phyloP scores from a whole-genome alignment of 2,329 filamentous ascomycete genomes.

The Orbilia javanica region DNA sequence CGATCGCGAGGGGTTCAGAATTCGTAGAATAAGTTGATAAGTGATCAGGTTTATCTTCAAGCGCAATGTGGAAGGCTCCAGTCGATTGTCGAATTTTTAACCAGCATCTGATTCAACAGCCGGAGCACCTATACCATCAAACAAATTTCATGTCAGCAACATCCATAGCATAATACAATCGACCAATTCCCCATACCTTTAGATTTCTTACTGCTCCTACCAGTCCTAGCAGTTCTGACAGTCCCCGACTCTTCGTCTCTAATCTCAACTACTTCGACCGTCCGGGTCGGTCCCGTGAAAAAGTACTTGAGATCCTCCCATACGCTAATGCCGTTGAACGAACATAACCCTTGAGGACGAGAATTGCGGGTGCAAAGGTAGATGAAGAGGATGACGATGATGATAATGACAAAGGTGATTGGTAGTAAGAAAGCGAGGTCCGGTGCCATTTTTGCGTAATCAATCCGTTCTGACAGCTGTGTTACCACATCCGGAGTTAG shows the following conservation, averaged over 20 bases:
- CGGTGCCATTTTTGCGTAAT: constrained; percentile 27
- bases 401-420: constrained; percentile 47
- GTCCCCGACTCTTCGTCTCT: constrained; percentile 40
- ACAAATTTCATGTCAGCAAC: background rate
- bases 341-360: constrained; percentile 42
- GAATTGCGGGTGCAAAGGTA: constrained; percentile 56
- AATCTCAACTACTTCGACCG: constrained; percentile 21
- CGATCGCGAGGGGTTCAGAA: background rate
- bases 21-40: background rate
- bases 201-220: constrained; percentile 9
- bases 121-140: background rate
- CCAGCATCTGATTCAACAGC: constrained; percentile 34
- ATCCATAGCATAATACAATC: too few species aligned
- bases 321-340: constrained; percentile 14
- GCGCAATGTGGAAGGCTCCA: too few species aligned
- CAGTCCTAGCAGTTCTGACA: constrained; percentile 22
- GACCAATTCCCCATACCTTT: constrained; percentile 20
- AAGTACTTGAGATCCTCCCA: constrained; percentile 47
- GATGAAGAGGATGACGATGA: constrained; percentile 47
- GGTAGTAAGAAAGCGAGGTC: constrained; percentile 47
- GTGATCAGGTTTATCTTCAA: too few species aligned
- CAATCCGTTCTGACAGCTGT: background rate
- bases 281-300: constrained; percentile 22
- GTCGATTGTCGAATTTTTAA: background rate
- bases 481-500: constrained; percentile 5